These are phyloP conservation scores for Wickerhamomyces rabaulensis DNA, from an alignment of 805 yeast genomes.

Conservation along the genomic window DNA sequence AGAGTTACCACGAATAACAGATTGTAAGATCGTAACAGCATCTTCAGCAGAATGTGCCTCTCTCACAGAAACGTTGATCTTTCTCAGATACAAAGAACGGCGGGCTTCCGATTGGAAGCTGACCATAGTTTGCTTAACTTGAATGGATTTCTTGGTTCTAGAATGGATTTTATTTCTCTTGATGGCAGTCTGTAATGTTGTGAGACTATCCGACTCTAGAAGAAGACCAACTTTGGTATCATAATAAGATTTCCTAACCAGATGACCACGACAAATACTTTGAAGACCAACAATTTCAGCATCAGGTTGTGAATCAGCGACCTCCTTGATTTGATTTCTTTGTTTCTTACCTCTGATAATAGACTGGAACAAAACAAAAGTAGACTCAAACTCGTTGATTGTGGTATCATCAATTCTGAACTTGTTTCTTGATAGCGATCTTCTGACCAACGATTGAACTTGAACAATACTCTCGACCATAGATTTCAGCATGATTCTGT, in stretches of 20 bases:
- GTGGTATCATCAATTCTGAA: slow-evolving; percentile 25
- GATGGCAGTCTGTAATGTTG: slow-evolving; percentile 14
- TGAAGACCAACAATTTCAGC: slow-evolving; percentile 29
- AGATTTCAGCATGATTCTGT: slow-evolving; percentile 54
- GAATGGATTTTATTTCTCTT: slow-evolving; percentile 8
- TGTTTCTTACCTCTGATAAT: slow-evolving; percentile 27
- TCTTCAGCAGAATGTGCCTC: slow-evolving; percentile 22
- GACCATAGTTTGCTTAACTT: slow-evolving; percentile 15
- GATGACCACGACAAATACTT: slow-evolving; percentile 36
- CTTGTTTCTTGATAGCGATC: slow-evolving; percentile 30
- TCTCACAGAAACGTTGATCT: slow-evolving; percentile 14
- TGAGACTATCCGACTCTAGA: slow-evolving; percentile 12
- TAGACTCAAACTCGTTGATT: slow-evolving; percentile 14
- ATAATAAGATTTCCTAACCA: slow-evolving; percentile 24
- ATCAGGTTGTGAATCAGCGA: slow-evolving; percentile 8
- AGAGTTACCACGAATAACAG: slow-evolving; percentile 27
- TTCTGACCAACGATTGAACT: slow-evolving; percentile 50
- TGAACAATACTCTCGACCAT: slow-evolving; percentile 44
- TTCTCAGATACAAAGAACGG: slow-evolving; percentile 24
- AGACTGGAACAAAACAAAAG: slow-evolving; percentile 30
- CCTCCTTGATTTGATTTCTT: slow-evolving; percentile 8
- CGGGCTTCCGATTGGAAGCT: slow-evolving; percentile 35
- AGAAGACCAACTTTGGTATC: slow-evolving; percentile 11
- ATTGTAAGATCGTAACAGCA: slow-evolving; percentile 33
- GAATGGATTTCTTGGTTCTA: slow-evolving; percentile 1